phyloP scores from a whole-genome alignment of 176 grass and related monocot species.

The Avena sativa region DNA sequence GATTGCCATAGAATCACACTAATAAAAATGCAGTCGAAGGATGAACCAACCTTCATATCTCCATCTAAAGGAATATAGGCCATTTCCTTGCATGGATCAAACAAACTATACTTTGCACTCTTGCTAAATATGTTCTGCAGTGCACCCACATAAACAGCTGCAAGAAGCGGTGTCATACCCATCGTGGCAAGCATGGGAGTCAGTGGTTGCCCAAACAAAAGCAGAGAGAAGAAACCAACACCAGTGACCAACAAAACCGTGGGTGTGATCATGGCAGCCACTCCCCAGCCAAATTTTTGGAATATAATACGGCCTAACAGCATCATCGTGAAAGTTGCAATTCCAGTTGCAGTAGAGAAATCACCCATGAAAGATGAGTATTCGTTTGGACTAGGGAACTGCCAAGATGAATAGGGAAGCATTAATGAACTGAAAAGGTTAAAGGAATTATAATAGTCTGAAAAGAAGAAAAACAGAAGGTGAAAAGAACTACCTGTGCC shows the following conservation, averaged over 20 bases:
- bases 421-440: background rate
- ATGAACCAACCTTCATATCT: slow-evolving; percentile 82
- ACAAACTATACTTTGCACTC: slow-evolving; percentile 96
- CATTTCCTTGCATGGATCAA: slow-evolving; percentile 97
- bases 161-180: slow-evolving; percentile 81
- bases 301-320: slow-evolving; percentile 68
- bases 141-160: slow-evolving; percentile 85
- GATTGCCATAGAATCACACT: background rate
- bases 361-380: slow-evolving; percentile 95
- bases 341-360: slow-evolving; percentile 82
- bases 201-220: slow-evolving; percentile 78
- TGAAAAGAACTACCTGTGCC: slow-evolving; percentile 72
- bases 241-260: slow-evolving; percentile 82
- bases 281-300: slow-evolving; percentile 81
- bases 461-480: slow-evolving; percentile 30
- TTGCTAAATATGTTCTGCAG: slow-evolving; percentile 96
- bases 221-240: slow-evolving; percentile 80
- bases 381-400: slow-evolving; percentile 93
- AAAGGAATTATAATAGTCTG: background rate
- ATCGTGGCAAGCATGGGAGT: slow-evolving; percentile 66
- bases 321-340: slow-evolving; percentile 97
- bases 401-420: slow-evolving; percentile 29
- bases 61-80: slow-evolving; percentile 93
- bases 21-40: slow-evolving; percentile 21
- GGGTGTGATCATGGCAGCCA: slow-evolving; percentile 82